Percentiles rank a stretch among this genome's conserved stretches.
phyloP scores from a whole-genome alignment of 1,284 basidiomycete species.

The Marasmius fiardii region DNA sequence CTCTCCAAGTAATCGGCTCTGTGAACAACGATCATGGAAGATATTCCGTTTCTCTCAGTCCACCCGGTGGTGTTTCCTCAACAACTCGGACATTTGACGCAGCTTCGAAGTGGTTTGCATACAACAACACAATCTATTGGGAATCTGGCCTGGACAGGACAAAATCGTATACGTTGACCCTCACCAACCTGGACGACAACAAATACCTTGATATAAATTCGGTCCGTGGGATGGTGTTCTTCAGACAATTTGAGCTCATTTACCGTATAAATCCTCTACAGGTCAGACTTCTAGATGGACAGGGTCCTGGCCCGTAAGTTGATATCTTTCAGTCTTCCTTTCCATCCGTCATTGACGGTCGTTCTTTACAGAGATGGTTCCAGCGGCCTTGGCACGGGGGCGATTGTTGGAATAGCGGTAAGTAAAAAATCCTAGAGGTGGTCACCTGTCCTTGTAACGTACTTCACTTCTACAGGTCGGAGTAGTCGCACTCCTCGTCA shows the following conservation, averaged over 20 bases:
- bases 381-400: background rate
- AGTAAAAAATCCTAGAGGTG: background rate
- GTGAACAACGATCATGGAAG: conserved; percentile 19
- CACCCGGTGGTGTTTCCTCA: conserved; percentile 16
- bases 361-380: background rate
- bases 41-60: conserved; percentile 16
- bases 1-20: conserved; percentile 17
- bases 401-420: conserved; percentile 10
- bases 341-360: background rate
- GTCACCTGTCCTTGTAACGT: background rate
- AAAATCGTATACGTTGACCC: conserved; percentile 15
- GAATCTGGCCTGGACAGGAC: conserved; percentile 17
- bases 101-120: conserved; percentile 20
- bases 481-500: background rate
- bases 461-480: background rate
- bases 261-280: background rate
- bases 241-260: background rate
- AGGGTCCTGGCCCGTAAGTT: background rate
- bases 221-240: conserved; percentile 3
- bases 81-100: conserved; percentile 18
- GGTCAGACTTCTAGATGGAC: background rate
- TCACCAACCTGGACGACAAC: conserved; percentile 16
- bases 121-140: conserved; percentile 17
- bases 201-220: conserved; percentile 18
- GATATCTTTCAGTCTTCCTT: background rate